Percentiles rank a stretch among this genome's conserved stretches.
Conservation (phyloP, 306 rosid genomes). For the Argentina anserina region DNA sequence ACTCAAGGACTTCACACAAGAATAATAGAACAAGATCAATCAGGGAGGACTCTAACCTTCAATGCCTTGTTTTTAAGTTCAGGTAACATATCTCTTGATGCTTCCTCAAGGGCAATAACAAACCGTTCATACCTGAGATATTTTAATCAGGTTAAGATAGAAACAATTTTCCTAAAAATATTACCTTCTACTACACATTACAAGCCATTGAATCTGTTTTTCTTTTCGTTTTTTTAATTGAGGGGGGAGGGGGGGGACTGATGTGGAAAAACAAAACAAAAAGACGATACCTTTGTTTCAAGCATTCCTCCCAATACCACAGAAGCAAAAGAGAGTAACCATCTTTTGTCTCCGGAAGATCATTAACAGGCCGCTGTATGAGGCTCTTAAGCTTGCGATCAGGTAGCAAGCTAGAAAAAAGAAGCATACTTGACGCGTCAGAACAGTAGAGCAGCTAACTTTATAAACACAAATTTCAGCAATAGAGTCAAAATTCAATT, state of each 20-base stretch:
- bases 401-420: constrained; percentile 65
- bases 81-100: constrained; percentile 91
- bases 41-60: constrained; percentile 48
- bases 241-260: not conserved
- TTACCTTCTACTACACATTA: not conserved
- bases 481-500: not conserved
- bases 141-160: not conserved
- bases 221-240: no score
- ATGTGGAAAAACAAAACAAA: constrained; percentile 10
- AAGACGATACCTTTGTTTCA: constrained; percentile 74
- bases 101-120: constrained; percentile 87
- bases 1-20: not conserved
- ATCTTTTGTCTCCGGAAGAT: constrained; percentile 76
- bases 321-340: constrained; percentile 85
- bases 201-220: not conserved
- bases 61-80: constrained; percentile 74
- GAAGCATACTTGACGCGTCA: constrained; percentile 13
- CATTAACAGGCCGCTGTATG: constrained; percentile 61
- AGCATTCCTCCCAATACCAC: constrained; percentile 96
- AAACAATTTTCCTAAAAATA: constrained; percentile 3
- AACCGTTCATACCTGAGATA: constrained; percentile 80
- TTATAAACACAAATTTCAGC: not conserved
- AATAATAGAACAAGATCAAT: not conserved
- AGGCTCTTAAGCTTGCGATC: constrained; percentile 85
- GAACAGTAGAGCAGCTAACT: not conserved